Conservation (phyloP, 352 stramenopile species). For the Thalassiosira mediterranea region DNA sequence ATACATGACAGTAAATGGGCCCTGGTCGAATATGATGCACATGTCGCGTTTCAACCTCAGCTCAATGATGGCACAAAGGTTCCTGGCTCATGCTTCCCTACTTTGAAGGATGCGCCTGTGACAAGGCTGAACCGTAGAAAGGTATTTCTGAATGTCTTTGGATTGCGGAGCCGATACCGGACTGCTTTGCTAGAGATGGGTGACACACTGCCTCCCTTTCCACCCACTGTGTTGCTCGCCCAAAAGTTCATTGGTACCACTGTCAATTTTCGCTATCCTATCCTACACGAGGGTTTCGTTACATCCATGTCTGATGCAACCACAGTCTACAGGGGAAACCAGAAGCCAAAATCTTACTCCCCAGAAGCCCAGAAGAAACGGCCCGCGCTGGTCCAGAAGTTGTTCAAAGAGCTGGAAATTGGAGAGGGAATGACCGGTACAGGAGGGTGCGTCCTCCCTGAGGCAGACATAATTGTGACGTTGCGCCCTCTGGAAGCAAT, state of each 20-base stretch:
- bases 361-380: constrained; percentile 26
- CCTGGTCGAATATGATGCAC: constrained; percentile 36
- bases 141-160: constrained; percentile 75
- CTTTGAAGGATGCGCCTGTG: constrained; percentile 67
- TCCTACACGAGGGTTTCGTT: constrained; percentile 76
- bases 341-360: constrained; percentile 32
- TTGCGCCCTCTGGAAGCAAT: constrained; percentile 72
- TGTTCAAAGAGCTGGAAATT: constrained; percentile 51
- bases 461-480: constrained; percentile 56
- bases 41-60: constrained; percentile 64
- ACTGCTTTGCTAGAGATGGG: constrained; percentile 70
- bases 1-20: constrained; percentile 46
- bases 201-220: constrained; percentile 58
- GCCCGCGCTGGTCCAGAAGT: constrained; percentile 31
- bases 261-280: constrained; percentile 79
- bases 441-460: constrained; percentile 58
- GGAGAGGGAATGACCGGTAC: constrained; percentile 72
- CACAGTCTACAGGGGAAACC: constrained; percentile 58
- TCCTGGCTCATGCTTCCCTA: constrained; percentile 64
- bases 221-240: constrained; percentile 57
- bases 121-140: constrained; percentile 59
- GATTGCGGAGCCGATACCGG: constrained; percentile 71
- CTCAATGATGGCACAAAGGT: constrained; percentile 47
- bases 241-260: constrained; percentile 78
- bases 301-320: constrained; percentile 68